Evolutionary conservation across 805 yeast species (phyloP).

Genomic region (Zygosaccharomyces bailii): DNA sequence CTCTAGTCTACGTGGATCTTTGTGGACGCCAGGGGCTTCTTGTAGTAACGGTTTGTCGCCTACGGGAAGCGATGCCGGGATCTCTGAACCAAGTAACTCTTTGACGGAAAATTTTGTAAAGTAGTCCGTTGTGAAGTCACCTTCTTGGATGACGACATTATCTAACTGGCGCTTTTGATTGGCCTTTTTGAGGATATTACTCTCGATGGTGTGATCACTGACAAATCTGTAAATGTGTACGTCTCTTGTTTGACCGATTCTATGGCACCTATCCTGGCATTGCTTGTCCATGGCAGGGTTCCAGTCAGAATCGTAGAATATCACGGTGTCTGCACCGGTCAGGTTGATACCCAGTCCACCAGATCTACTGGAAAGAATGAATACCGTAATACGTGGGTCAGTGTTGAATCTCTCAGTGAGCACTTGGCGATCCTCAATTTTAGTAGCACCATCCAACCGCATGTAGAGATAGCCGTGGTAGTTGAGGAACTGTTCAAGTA

Average conservation of each 20-base stretch:
- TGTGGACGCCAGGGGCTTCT: conserved; percentile 33
- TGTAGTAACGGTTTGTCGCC: conserved; percentile 40
- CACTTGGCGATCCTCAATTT: conserved; percentile 93
- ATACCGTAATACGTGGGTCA: conserved; percentile 82
- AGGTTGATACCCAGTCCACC: conserved; percentile 97
- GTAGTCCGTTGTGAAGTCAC: conserved; percentile 97
- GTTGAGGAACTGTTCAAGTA: conserved; percentile 87
- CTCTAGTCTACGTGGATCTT: conserved; percentile 45
- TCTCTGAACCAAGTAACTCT: conserved; percentile 67
- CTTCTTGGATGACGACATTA: conserved; percentile 93
- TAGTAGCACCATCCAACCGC: conserved; percentile 96
- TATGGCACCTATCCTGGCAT: conserved; percentile 98
- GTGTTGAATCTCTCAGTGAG: conserved; percentile 89
- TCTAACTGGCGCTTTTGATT: conserved; percentile 92
- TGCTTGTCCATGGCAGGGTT: conserved; percentile 99
- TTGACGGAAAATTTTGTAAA: conserved; percentile 82
- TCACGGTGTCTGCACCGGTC: conserved; percentile 98
- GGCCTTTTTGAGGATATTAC: conserved; percentile 89
- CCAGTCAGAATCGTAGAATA: conserved; percentile 98
- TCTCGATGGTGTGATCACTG: conserved; percentile 92
- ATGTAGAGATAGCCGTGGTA: conserved; percentile 91
- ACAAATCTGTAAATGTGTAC: conserved; percentile 96
- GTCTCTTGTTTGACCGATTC: conserved; percentile 97
- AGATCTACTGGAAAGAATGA: conserved; percentile 90
- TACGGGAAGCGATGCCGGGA: conserved; percentile 29